A percentile compares a stretch with the other conserved stretches of the same genome.
Evolutionary conservation across 2,329 filamentous ascomycete genomes (phyloP).

Genomic region (Clathrospora elynae): DNA sequence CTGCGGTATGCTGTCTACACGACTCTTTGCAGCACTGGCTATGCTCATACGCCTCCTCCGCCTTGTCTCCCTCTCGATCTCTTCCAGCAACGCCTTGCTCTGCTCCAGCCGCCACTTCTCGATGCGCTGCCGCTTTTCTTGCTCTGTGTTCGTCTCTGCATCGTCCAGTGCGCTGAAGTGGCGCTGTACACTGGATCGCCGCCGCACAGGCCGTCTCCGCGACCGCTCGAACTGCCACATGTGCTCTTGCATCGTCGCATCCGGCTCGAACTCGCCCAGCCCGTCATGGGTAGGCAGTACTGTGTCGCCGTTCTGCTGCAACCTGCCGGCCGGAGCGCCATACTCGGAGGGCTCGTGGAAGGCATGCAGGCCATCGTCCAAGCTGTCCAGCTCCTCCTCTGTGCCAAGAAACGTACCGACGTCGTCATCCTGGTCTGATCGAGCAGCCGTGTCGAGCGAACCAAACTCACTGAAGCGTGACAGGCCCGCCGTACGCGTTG

Average conservation of each 20-base stretch:
- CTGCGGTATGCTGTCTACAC: conserved; percentile 26
- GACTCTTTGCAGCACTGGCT: conserved; percentile 53
- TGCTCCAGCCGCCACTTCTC: conserved; percentile 93
- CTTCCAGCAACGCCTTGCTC: conserved; percentile 80
- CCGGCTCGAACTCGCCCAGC: conserved; percentile 79
- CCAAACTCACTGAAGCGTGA: conserved; percentile 81
- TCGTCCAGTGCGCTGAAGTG: conserved; percentile 62
- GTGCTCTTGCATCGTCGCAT: conserved; percentile 73
- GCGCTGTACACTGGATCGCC: conserved; percentile 63
- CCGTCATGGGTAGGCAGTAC: conserved; percentile 93
- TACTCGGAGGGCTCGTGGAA: conserved; percentile 69
- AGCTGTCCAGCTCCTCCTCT: conserved; percentile 78
- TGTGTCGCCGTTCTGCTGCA: conserved; percentile 64
- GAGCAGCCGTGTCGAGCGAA: conserved; percentile 72
- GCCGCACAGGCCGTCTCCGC: conserved; percentile 55
- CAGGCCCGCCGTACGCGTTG: conserved; percentile 67
- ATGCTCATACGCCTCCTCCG: conserved; percentile 67
- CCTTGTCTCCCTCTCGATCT: conserved; percentile 85
- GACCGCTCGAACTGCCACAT: conserved; percentile 87
- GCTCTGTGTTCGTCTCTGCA: conserved; percentile 61
- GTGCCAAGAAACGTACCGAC: conserved; percentile 51
- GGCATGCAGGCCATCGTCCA: conserved; percentile 88
- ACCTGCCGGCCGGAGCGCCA: conserved; percentile 50
- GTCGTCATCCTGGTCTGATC: conserved; percentile 56
- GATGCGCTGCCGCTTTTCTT: conserved; percentile 80